Conservation (phyloP, 2,329 filamentous ascomycete genomes). For the Fonsecaea monophora region DNA sequence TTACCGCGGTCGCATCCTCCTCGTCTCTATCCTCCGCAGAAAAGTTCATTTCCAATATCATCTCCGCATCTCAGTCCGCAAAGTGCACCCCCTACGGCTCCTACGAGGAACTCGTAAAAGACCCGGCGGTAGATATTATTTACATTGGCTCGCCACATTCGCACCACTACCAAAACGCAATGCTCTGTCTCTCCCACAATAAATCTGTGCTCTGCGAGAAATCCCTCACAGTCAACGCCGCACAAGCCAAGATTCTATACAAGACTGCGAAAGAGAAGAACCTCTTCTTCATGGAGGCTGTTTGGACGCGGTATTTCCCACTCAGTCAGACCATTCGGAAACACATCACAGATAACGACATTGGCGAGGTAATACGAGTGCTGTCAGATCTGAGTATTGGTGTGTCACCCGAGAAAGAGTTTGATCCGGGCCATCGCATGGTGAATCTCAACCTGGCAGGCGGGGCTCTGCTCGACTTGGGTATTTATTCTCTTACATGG, state of each 20-base stretch:
- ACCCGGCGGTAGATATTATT: slow-evolving; percentile 80
- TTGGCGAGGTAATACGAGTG: slow-evolving; percentile 64
- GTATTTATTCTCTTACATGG: slow-evolving; percentile 89
- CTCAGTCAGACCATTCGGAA: slow-evolving; percentile 77
- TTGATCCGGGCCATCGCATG: slow-evolving; percentile 65
- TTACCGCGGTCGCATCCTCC: slow-evolving; percentile 82
- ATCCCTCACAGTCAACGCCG: slow-evolving; percentile 82
- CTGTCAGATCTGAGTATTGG: slow-evolving; percentile 65
- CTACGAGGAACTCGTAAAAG: slow-evolving; percentile 80
- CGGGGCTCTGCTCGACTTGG: slow-evolving; percentile 81
- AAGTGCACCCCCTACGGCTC: slow-evolving; percentile 76
- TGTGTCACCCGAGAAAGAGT: slow-evolving; percentile 58
- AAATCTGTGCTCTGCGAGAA: slow-evolving; percentile 94
- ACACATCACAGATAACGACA: slow-evolving; percentile 58
- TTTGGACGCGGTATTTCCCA: slow-evolving; percentile 90
- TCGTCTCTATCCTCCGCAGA: slow-evolving; percentile 72
- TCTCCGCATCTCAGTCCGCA: slow-evolving; percentile 61
- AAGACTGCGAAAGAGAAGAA: slow-evolving; percentile 75
- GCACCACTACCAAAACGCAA: slow-evolving; percentile 89
- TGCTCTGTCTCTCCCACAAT: slow-evolving; percentile 80
- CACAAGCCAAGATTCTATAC: slow-evolving; percentile 74
- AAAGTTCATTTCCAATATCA: slow-evolving; percentile 73
- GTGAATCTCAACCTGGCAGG: slow-evolving; percentile 83
- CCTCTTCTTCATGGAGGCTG: slow-evolving; percentile 82
- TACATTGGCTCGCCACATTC: slow-evolving; percentile 91